Evolutionary conservation across 2,329 filamentous ascomycete genomes (phyloP), one percentile per base, ranked within the genome.

Genomic region (Ascosphaera aggregata): DNA sequence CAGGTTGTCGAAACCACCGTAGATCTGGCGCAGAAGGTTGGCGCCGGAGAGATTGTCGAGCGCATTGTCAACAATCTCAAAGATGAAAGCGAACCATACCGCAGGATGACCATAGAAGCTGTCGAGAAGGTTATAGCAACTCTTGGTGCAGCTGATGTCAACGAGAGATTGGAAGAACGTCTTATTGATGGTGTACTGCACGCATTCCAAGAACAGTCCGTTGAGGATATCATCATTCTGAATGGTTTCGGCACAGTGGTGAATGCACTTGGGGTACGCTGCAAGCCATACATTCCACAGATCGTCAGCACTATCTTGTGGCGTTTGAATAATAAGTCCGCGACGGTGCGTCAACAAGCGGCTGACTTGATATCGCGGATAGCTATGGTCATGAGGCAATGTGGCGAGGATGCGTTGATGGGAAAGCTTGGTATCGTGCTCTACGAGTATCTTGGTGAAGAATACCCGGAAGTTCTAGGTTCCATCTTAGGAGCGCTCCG

Each of bases 101-200:
- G 89, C 38, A 95, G 95, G 66, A 98, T 98, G 89, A 94, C 89
- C 0, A 79, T 98, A 24, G 89, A 98, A 63, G 95, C 89, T 0
- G 74, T 95, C 7, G 89, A 98, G 61, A 98, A 95, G 61, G 74
- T 95, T 37, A 79, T 98, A 50, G 84, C 86, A 13, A 82, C 82
- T 41, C 67, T 95, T 40, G 89, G 89, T 41, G 85, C 86, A 5
- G 86, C 89, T 27, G 89, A 98, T 53, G 85, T 98, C 48, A 80
- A 81, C 18, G 81, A 93, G 57, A 73, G 86, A 32, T 62, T 98
- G 27, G 89, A 98, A 57, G 89, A 95, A 58, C 72, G 84, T 37
- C 69, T 98, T 15, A 84, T 98, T 39, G 89, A 98, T 49, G 89
- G 89, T 54, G 89, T 98, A 27, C 68, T 98, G 18, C 79, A 89